Evolutionary conservation across 805 yeast genomes (phyloP), one percentile per base, ranked within the genome.

Genomic region (Metschnikowia peoriensis): DNA sequence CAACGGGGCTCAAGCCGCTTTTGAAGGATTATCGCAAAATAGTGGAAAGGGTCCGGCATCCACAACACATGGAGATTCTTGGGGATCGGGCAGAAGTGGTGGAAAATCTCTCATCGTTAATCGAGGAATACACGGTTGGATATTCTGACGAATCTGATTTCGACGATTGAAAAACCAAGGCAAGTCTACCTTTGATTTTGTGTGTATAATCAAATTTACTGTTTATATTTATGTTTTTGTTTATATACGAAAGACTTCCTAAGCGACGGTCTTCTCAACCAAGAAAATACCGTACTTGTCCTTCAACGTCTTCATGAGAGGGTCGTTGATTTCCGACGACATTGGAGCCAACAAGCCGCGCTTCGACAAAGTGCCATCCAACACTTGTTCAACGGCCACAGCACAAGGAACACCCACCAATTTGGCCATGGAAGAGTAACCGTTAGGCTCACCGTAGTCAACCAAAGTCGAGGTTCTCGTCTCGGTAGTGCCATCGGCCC

Each of bases 341-440:
- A 89, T 88, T 68, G 99, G 99, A 50, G 97, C 98, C 62, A 85
- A 79, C 68, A 94, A 80, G 63, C 99, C 99, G 52, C 90, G 89
- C 63, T 80, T 79, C 64, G 84, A 79, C 61, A 81, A 78, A 52
- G 85, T 82, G 60, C 97, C 97, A 61, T 88, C 83, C 64, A 94
- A 80, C 57, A 94, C 88, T 73, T 88, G 86, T 75, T 84, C 83
- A 54, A 88, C 80, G 32, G 98, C 99, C 70, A 94, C 96, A 50
- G 97, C 97, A 76, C 97, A 93, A 61, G 99, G 99, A 58, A 91
- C 93, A 78, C 99, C 99, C 51, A 94, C 99, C 59, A 89, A 83
- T 71, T 93, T 92, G 61, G 99, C 99, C 99, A 94, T 94, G 37
- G 98, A 92, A 40, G 96, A 87, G 85, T 93, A 94, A 55, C 92